These are phyloP conservation scores for Astragalus glycyphyllos DNA, from an alignment of 306 rosid species.

Conservation along the genomic window DNA sequence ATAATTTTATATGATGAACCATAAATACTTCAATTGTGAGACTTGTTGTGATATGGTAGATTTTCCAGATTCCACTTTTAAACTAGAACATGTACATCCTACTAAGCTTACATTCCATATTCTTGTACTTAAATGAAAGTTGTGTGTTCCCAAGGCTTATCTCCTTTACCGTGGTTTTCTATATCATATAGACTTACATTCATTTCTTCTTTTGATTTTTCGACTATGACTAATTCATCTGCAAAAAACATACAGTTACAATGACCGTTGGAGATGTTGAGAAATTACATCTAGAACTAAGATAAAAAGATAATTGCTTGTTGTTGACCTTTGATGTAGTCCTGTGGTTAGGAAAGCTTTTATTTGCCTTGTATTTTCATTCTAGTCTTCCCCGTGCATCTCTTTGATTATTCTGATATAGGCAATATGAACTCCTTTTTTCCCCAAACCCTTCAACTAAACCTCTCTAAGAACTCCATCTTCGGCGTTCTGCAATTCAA, in stretches of 20 bases:
- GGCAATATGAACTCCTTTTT: neutral
- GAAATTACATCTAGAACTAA: neutral
- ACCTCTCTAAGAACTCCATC: neutral
- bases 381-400: neutral
- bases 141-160: neutral
- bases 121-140: neutral
- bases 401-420: neutral
- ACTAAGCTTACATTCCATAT: neutral
- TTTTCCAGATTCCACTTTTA: conserved; percentile 11
- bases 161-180: neutral
- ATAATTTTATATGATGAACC: neutral
- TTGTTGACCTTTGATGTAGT: neutral
- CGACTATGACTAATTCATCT: neutral
- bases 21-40: neutral
- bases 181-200: neutral
- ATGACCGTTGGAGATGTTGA: neutral
- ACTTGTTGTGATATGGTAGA: neutral
- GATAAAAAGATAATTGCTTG: neutral
- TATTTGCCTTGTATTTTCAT: conserved; percentile 1
- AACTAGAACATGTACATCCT: neutral
- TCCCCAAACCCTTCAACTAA: neutral
- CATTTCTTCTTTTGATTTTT: neutral
- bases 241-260: neutral
- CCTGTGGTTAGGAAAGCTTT: neutral
- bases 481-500: neutral